Evolutionary conservation across 2,329 filamentous ascomycete genomes (phyloP), one percentile per base, ranked within the genome.

Genomic region (Scytalidium lignicola): DNA sequence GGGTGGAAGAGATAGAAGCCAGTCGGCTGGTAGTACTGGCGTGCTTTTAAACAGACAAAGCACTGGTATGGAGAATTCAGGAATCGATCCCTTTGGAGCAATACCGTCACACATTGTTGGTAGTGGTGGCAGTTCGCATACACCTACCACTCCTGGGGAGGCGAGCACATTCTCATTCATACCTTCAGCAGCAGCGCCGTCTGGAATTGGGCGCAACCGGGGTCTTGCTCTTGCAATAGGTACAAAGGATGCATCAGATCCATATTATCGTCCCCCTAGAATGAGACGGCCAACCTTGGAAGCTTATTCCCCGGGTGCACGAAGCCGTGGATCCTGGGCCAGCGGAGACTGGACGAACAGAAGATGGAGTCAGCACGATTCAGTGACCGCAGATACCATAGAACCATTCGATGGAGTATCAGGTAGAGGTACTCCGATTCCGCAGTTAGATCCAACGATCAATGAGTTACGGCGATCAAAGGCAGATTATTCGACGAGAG

Each of bases 201-300:
- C 58, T 18, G 55, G 55, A 2, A 39, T 56, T 19, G 54, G 53
- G 43, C 56, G 60, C 22, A 54, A 55, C 37, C 51, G 58, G 44
- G 60, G 66, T 59, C 69, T 73, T 58, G 68, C 71, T 46, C 62
- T 77, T 51, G 67, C 75, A 56, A 59, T 74, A 3, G 68, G 73
- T 40, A 68, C 75, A 22, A 64, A 74, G 26, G 77, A 84, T 55
- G 64, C 76, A 12, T 71, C 80, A 1, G 90, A 95, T 64, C 89
- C 89, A 0, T 97, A 93, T 63, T 97, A 96, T 64, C 85, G 92
- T 43, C 89, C 90, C 17, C 92, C 91, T 15, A 77, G 91, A 55
- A 76, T 82, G 48, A 79, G 86, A 41, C 79, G 82, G 44, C 79
- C 84, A 21, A 87, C 81, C 1, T 67, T 80, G n/a, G 81, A 80